Percentiles rank a stretch among this genome's conserved stretches.
phyloP scores from a whole-genome alignment of 2,329 filamentous ascomycete genomes.

The Pleomassaria siparia region DNA sequence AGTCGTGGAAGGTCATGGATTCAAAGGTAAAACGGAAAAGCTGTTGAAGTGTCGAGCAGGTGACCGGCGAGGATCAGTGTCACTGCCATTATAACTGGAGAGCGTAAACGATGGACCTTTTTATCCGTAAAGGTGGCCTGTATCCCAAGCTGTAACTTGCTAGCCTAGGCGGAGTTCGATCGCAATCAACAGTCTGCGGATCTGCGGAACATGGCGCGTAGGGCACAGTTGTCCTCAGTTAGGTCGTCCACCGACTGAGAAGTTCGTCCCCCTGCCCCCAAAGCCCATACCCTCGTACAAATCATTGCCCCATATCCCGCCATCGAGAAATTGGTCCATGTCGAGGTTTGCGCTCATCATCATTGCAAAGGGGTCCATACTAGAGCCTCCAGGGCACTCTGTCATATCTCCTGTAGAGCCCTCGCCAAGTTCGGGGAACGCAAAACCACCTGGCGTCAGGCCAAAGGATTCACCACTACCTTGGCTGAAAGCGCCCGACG shows the following conservation, averaged over 20 bases:
- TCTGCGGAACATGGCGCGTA: too few species aligned
- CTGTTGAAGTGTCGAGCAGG: too few species aligned
- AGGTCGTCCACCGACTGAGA: not conserved
- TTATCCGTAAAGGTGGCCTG: too few species aligned
- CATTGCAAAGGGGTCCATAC: slow-evolving; percentile 22
- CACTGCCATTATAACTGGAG: too few species aligned
- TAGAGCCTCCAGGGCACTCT: not conserved
- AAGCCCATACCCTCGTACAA: slow-evolving; percentile 32
- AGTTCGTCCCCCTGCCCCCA: slow-evolving; percentile 13
- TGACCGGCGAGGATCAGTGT: too few species aligned
- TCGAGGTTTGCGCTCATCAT: slow-evolving; percentile 33
- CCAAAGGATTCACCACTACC: not conserved
- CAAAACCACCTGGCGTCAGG: not conserved
- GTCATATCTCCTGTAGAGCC: slow-evolving; percentile 1
- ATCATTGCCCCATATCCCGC: slow-evolving; percentile 34
- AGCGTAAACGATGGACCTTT: too few species aligned
- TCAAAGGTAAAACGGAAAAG: too few species aligned
- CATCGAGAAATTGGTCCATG: slow-evolving; percentile 38
- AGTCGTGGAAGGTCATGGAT: too few species aligned
- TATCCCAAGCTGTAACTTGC: too few species aligned
- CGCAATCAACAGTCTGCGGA: too few species aligned
- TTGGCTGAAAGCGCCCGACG: not conserved
- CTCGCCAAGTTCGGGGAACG: not conserved
- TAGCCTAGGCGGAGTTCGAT: too few species aligned
- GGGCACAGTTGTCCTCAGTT: too few species aligned